A percentile compares a stretch with the other conserved stretches of the same genome.
phyloP scores from a whole-genome alignment of 495 filamentous ascomycete species.

The Hypoxylon rickii region DNA sequence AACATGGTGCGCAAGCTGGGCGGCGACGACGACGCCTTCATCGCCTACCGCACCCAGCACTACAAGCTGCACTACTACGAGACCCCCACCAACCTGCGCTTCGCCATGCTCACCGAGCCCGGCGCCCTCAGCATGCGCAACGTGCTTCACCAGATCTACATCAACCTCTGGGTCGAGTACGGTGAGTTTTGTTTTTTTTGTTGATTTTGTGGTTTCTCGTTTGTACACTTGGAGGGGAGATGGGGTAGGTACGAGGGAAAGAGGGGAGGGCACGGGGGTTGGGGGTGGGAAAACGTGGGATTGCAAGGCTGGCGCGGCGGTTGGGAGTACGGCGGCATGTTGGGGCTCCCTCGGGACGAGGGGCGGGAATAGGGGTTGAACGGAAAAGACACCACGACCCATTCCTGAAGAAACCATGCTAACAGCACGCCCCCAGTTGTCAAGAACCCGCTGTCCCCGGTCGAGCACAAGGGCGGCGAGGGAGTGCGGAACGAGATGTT shows the following conservation, averaged over 20 bases:
- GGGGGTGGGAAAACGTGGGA: too few relatives aligned
- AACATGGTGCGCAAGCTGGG: conserved; percentile 97
- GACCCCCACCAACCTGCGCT: conserved; percentile 91
- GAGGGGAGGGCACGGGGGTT: neutral
- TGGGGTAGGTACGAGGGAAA: neutral
- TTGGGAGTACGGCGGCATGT: too few relatives aligned
- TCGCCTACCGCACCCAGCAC: conserved; percentile 84
- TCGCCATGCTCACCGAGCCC: conserved; percentile 94
- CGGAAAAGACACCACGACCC: neutral
- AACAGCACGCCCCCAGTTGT: conserved; percentile 63
- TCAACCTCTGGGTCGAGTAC: conserved; percentile 96
- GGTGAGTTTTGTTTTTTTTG: conserved; percentile 53
- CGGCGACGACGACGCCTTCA: conserved; percentile 89
- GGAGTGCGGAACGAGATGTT: conserved; percentile 95
- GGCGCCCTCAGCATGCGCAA: conserved; percentile 87
- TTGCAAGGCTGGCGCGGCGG: too few relatives aligned
- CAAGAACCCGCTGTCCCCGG: conserved; percentile 89
- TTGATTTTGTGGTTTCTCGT: neutral
- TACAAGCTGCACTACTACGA: conserved; percentile 99
- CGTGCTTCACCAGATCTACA: conserved; percentile 96
- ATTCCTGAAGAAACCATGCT: too few relatives aligned
- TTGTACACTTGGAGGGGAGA: neutral
- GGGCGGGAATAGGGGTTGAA: too few relatives aligned
- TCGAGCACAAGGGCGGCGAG: conserved; percentile 83
- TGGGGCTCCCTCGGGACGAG: too few relatives aligned